phyloP scores from a whole-genome alignment of 495 filamentous ascomycete genomes.

The Lasiosphaeriaceae sp. region DNA sequence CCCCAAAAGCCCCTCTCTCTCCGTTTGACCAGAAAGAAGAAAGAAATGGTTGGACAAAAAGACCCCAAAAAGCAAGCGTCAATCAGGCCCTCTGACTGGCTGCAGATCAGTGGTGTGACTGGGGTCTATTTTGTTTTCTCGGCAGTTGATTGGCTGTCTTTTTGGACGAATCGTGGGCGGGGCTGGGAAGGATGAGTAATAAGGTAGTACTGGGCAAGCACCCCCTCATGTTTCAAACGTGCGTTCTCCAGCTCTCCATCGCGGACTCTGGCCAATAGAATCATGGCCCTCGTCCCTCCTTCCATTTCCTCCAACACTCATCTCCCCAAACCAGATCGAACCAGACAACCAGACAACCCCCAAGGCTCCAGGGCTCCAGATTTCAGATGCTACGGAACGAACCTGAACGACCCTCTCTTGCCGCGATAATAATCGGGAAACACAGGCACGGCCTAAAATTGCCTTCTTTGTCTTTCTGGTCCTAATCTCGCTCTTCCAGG shows the following conservation, averaged over 20 bases:
- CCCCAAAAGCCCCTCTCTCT: not conserved
- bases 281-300: not conserved
- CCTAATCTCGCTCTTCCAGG: constrained; percentile 14
- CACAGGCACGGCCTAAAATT: constrained; percentile 7
- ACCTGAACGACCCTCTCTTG: not conserved
- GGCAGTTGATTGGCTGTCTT: constrained; percentile 15
- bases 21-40: not conserved
- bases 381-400: not conserved
- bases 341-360: too few relatives aligned
- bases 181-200: not conserved
- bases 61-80: constrained; percentile 2
- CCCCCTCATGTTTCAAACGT: not conserved
- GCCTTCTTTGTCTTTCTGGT: constrained; percentile 9
- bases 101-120: constrained; percentile 3
- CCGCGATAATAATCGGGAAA: not conserved
- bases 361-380: too few relatives aligned
- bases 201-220: not conserved
- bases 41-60: constrained; percentile 19
- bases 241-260: not conserved
- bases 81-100: constrained; percentile 17
- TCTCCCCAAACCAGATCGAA: too few relatives aligned
- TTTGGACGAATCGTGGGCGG: constrained; percentile 15
- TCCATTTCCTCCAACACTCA: not conserved
- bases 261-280: not conserved
- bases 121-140: constrained; percentile 1